Evolutionary conservation across 768 basidiomycete genomes (phyloP).

Genomic region (Lactarius psammicola): DNA sequence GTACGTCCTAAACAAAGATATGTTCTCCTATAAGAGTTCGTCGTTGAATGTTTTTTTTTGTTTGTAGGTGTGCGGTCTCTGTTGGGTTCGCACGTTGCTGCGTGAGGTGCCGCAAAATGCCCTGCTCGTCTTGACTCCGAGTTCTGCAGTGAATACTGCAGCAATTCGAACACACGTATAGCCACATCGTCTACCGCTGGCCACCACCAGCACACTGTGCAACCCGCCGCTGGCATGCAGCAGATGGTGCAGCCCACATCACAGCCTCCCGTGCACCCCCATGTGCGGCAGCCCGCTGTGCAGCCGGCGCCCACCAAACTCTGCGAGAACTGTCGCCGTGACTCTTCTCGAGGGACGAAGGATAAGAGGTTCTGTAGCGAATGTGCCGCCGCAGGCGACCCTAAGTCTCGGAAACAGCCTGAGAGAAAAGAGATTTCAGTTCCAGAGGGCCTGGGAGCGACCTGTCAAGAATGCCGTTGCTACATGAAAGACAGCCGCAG

Average conservation of each 20-base stretch:
- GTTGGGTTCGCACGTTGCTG: conserved; percentile 1
- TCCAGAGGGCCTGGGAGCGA: not conserved
- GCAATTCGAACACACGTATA: not conserved
- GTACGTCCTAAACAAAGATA: conserved; percentile 3
- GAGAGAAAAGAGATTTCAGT: not conserved
- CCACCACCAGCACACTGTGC: not conserved
- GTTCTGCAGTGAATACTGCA: conserved; percentile 12
- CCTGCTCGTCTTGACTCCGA: conserved; percentile 3
- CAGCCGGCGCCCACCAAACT: no score
- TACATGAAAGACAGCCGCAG: not conserved
- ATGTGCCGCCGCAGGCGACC: not conserved
- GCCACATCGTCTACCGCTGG: not conserved
- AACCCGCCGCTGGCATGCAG: not conserved
- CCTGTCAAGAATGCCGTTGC: conserved; percentile 18
- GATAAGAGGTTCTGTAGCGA: no score
- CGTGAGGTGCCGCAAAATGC: not conserved
- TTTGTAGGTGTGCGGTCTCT: not conserved
- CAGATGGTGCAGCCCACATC: no score
- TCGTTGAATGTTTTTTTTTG: not conserved
- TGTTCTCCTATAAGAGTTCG: not conserved
- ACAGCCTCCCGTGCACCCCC: no score
- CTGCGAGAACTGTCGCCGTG: no score
- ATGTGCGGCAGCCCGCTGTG: no score
- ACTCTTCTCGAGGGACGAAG: no score
- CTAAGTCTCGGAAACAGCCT: not conserved